A percentile compares a stretch with the other conserved stretches of the same genome.
phyloP scores from a whole-genome alignment of 2,329 filamentous ascomycete species.

The Sphaerulina vaccinii region DNA sequence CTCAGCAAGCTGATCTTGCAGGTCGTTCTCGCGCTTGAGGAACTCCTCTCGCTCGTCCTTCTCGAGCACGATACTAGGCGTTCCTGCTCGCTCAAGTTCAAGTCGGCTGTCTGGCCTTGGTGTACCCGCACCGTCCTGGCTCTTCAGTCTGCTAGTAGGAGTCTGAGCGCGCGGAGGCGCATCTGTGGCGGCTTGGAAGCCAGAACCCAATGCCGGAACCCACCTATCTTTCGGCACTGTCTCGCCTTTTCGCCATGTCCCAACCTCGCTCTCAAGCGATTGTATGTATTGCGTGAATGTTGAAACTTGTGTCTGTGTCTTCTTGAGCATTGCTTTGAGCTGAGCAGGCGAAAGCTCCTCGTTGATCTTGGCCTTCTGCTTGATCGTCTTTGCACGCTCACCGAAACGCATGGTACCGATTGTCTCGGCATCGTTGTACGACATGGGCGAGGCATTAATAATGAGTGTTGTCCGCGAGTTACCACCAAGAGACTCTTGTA shows the following conservation, averaged over 20 bases:
- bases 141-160: constrained; percentile 54
- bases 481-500: constrained; percentile 95
- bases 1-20: constrained; percentile 94
- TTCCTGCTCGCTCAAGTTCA: constrained; percentile 75
- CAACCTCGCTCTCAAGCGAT: constrained; percentile 79
- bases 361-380: constrained; percentile 99
- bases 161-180: constrained; percentile 58
- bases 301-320: constrained; percentile 84
- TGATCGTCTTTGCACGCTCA: constrained; percentile 95
- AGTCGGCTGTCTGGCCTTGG: constrained; percentile 62
- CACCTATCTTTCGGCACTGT: constrained; percentile 84
- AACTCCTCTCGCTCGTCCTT: constrained; percentile 98
- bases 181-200: constrained; percentile 41
- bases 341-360: constrained; percentile 94
- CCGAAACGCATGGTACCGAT: constrained; percentile 89
- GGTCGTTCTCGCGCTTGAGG: constrained; percentile 87
- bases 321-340: constrained; percentile 88
- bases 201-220: constrained; percentile 64
- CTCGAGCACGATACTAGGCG: constrained; percentile 82
- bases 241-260: constrained; percentile 84
- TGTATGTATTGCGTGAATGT: constrained; percentile 86
- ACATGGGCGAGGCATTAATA: constrained; percentile 98
- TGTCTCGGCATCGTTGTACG: constrained; percentile 96
- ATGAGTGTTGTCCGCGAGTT: constrained; percentile 98
- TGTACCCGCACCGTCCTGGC: constrained; percentile 50